A percentile compares a stretch with the other conserved stretches of the same genome.
Evolutionary conservation across 495 filamentous ascomycete species (phyloP).

Genomic region (Talaromyces thailandensis): DNA sequence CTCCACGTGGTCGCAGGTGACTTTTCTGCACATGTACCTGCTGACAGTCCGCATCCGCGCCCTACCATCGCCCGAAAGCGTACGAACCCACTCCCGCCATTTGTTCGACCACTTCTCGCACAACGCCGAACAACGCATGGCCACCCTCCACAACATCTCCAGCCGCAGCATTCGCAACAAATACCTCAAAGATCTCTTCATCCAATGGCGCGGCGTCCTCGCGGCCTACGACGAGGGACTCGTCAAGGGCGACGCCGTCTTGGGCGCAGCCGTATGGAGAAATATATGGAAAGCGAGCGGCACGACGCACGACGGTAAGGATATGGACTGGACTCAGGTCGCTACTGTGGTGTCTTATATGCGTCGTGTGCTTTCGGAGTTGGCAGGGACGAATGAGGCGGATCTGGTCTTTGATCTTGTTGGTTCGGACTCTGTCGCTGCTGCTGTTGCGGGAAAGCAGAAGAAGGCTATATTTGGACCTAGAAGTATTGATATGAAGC

Average conservation of each 20-base stretch:
- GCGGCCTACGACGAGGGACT: constrained; percentile 84
- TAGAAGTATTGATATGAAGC: constrained; percentile 23
- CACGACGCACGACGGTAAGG: constrained; percentile 28
- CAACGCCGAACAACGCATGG: constrained; percentile 83
- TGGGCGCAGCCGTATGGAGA: constrained; percentile 85
- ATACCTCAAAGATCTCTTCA: constrained; percentile 86
- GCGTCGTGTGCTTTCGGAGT: constrained; percentile 51
- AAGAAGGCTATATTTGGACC: constrained; percentile 26
- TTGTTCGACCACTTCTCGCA: constrained; percentile 90
- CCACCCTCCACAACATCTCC: constrained; percentile 56
- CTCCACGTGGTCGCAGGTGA: constrained; percentile 89
- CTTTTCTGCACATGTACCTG: constrained; percentile 92
- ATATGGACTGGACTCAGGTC: constrained; percentile 61
- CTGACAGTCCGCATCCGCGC: constrained; percentile 77
- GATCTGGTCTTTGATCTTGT: constrained; percentile 31
- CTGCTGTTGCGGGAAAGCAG: neutral
- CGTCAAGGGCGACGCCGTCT: constrained; percentile 71
- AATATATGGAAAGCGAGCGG: constrained; percentile 73
- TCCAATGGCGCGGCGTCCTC: constrained; percentile 81
- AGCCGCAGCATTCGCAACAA: constrained; percentile 60
- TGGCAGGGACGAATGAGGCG: constrained; percentile 57
- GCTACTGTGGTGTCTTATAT: constrained; percentile 74
- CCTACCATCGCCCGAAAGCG: constrained; percentile 50
- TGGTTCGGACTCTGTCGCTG: constrained; percentile 6
- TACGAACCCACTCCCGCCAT: constrained; percentile 60